phyloP scores from a whole-genome alignment of 441 rosid genomes.

The Manihot esculenta region DNA sequence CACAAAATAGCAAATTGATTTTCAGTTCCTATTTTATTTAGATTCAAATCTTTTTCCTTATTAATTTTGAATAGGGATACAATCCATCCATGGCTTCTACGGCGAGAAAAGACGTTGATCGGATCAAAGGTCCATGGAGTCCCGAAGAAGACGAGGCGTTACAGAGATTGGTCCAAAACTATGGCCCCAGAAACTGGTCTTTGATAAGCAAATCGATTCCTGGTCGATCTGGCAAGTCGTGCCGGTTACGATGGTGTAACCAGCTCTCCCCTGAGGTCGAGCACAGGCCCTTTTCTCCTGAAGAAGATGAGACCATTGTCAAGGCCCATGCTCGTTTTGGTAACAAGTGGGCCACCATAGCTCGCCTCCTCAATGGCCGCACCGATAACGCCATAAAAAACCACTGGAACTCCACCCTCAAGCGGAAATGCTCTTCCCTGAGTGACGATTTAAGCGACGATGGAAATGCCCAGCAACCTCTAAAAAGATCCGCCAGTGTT shows the following conservation, averaged over 20 bases:
- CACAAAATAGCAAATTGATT: too few relatives aligned
- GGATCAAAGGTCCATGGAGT: constrained; percentile 85
- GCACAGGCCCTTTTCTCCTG: constrained; percentile 59
- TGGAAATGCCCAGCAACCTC: constrained; percentile 33
- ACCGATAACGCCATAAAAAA: constrained; percentile 77
- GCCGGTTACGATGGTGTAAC: constrained; percentile 79
- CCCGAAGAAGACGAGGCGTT: constrained; percentile 74
- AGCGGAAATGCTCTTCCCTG: constrained; percentile 53
- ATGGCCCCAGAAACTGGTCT: constrained; percentile 81
- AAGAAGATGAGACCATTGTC: constrained; percentile 61
- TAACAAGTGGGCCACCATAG: constrained; percentile 81
- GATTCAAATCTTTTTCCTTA: not conserved
- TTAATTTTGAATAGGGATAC: not conserved
- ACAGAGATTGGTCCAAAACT: constrained; percentile 49
- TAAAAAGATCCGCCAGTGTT: constrained; percentile 65
- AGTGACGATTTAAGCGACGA: constrained; percentile 31
- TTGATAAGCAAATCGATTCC: constrained; percentile 73
- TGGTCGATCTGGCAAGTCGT: constrained; percentile 76
- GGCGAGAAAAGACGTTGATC: constrained; percentile 46
- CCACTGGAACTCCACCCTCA: constrained; percentile 78
- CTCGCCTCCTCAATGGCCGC: constrained; percentile 69
- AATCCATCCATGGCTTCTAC: constrained; percentile 37
- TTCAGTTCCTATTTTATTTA: not conserved
- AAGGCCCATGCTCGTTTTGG: constrained; percentile 63
- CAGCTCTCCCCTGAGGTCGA: constrained; percentile 79